Evolutionary conservation across 73 alveolate species (phyloP).

Genomic region (Paramecium biaurelia): DNA sequence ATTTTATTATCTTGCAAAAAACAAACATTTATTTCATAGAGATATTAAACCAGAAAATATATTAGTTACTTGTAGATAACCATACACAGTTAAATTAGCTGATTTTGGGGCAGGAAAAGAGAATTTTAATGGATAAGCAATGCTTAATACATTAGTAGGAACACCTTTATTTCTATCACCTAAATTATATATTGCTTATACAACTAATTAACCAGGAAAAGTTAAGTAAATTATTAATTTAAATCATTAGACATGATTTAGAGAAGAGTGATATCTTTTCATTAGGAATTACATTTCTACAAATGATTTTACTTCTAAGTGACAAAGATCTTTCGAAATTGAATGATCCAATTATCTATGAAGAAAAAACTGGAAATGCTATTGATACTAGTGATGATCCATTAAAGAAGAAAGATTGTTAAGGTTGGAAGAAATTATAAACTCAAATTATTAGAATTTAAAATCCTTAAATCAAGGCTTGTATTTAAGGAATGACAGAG

Average conservation of each 20-base stretch:
- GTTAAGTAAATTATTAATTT: neutral
- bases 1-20: constrained; percentile 7
- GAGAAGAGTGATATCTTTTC: constrained; percentile 45
- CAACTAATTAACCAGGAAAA: constrained; percentile 25
- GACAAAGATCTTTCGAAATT: constrained; percentile 12
- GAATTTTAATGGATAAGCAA: neutral
- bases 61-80: neutral
- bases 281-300: constrained; percentile 22
- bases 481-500: constrained; percentile 44
- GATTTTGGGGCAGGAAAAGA: constrained; percentile 56
- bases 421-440: constrained; percentile 42
- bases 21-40: constrained; percentile 4
- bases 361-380: constrained; percentile 23
- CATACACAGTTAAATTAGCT: constrained; percentile 26
- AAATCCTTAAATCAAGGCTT: neutral
- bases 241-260: neutral
- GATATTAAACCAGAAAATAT: constrained; percentile 43
- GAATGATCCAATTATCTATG: constrained; percentile 29
- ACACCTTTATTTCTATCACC: constrained; percentile 34
- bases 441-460: neutral
- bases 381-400: constrained; percentile 43
- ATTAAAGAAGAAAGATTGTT: neutral
- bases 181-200: neutral
- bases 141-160: constrained; percentile 56
- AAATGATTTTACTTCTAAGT: neutral